Evolutionary conservation across 257 asterid species (phyloP), one percentile per base, ranked within the genome.

Genomic region (Agastache rugosa): DNA sequence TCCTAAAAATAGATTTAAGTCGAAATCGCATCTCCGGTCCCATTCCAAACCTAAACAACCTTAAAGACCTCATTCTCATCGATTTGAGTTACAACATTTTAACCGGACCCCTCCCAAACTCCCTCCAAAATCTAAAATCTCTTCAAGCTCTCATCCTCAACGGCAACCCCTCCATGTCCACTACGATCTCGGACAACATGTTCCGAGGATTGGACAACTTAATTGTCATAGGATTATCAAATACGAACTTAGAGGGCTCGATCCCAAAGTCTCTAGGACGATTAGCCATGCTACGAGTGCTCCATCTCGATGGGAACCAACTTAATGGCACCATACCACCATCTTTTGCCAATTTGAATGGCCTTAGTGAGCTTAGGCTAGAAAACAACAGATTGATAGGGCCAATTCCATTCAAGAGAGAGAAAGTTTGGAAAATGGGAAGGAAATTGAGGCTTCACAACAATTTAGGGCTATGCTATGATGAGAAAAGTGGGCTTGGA

Each of bases 361-460:
- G 71, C 17, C 47, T 95, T 0, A 87, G 89, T 67, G 98, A 95
- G 85, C 88, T 95, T 0, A 84, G 94, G 64, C 74, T 95, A 47
- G 82, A 92, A 3, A 72, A 77, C 37, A 92, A 92, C 77, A 70
- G 17, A 67, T 69, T 95, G 71, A 62, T 45, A 0, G 98, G 98
- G 27, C 81, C 84, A 2, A 74, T 95, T 2, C 98, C 97, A 5
- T 94, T 94, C 50, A 82, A 70, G 42, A 82, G 96, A 80, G 96
- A 92, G 0, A 87, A 68, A 81, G 82, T 95, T 44, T 90, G 96
- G 99, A 87, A 87, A 53, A 94, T 94, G 98, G 90, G 96, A 56
- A 91, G 87, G 51, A 94, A 94, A 51, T 56, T 92, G 77, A 83
- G 84, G 86, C 91, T 94, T 31, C 8, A 55, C 0, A 84, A 88